Base-by-base conservation (phyloP, 148 eudicot species). In the Cornus controversa region DNA sequence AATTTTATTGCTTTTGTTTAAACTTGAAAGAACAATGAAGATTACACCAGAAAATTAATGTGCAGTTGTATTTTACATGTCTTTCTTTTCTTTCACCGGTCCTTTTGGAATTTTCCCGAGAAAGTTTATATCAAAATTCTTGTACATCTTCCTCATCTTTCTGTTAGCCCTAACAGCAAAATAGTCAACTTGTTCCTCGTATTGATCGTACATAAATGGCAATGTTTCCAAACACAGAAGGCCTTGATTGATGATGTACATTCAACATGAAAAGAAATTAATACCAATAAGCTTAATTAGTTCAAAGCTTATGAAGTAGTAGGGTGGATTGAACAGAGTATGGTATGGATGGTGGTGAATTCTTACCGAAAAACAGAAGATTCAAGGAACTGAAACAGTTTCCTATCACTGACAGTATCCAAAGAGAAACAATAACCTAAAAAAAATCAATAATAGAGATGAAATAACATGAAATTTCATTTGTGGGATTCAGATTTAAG, bases 301-400 rank as follows among this genome's bases (percentile, higher is more conserved):
- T 16, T 16, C 15, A 50, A 50, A 50, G 57, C 57, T 50, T 16
- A 1, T 50, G 20, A 50, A 50, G 10, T 9, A 2, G 4, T 9
- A 2, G 4, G 45, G 45, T 50, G 57, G 2, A 50, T 3, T 13
- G 20, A 50, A 50, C 0, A 16, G 57, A 50, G 57, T 50, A 45
- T 11, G 50, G 8, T 2, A 25, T 18, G 64, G 8, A 5, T 0
- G 60, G 20, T 54, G 60, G 60, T 60, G 64, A 60, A 23, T 70
- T n/a, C 80, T 87, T 83, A 91, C 94, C 81, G 10, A 84, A 58
- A 69, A 85, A 91, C 20, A 91, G 69, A 80, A 91, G 90, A 77
- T 89, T 89, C 70, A 89, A 27, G 67, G 83, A 78, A 70, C 87
- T 86, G 66, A 89, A 66, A 58, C 84, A 88, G 82, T 84, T 89